These are phyloP conservation scores for Termitomyces bulborhizus DNA, from an alignment of 768 basidiomycete species.

Conservation along the genomic window DNA sequence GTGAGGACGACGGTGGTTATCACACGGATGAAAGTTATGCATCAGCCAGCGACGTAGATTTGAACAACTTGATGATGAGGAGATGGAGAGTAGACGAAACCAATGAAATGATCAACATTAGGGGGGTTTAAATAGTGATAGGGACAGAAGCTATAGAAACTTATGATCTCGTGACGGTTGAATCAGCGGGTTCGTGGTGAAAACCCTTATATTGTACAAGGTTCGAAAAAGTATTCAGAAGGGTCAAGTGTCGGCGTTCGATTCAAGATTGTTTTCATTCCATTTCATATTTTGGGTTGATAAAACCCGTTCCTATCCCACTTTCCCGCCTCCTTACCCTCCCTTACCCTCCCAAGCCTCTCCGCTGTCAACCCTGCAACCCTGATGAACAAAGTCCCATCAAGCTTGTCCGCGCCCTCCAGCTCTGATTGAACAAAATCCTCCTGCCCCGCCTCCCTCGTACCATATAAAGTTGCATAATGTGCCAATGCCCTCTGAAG, in stretches of 20 bases:
- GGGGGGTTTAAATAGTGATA: no score
- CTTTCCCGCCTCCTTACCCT: slow-evolving; percentile 14
- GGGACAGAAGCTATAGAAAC: no score
- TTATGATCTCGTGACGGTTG: no score
- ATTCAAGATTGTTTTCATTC: no score
- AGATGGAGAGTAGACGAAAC: no score
- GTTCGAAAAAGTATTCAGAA: no score
- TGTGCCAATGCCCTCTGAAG: slow-evolving; percentile 25
- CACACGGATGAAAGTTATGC: not conserved
- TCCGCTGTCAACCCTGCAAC: slow-evolving; percentile 36
- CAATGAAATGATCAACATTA: no score
- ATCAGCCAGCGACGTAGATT: no score
- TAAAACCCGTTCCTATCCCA: slow-evolving; percentile 18
- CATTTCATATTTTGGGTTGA: not conserved
- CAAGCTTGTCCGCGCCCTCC: slow-evolving; percentile 39
- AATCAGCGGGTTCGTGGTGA: no score
- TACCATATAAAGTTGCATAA: slow-evolving; percentile 21
- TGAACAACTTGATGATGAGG: no score
- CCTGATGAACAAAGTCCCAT: slow-evolving; percentile 54
- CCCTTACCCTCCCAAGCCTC: slow-evolving; percentile 21
- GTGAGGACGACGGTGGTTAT: not conserved
- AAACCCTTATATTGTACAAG: no score
- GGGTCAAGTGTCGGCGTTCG: no score
- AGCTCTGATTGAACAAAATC: slow-evolving; percentile 27
- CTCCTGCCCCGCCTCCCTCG: slow-evolving; percentile 20